Evolutionary conservation across 495 filamentous ascomycete genomes (phyloP), one percentile per base, ranked within the genome.

Genomic region (Penicillium canariense): DNA sequence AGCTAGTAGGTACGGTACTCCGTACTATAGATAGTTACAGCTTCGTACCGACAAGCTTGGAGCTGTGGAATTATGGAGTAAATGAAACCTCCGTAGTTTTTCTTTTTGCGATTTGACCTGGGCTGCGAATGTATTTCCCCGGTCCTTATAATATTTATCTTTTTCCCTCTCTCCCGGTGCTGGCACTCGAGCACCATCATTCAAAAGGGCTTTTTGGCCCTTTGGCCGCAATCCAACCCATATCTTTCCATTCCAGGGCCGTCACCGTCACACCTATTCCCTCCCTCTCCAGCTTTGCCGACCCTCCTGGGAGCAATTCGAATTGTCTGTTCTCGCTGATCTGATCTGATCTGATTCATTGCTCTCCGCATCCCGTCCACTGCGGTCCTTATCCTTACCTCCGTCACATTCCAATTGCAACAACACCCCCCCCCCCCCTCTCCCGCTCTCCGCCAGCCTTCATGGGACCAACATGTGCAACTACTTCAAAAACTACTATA

Each of bases 401-500:
- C 38, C n/a, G 20, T 42, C 38, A 12, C 20, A 39, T 14, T 22
- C n/a, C 11, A 5, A 38, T 12, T 20, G 5, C 4, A 36, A 18
- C 49, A 2, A 6, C 26, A 15, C 15, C 7, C 6, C 12, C 15
- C 8, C 28, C 25, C 20, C n/a, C 27, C 18, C 11, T 17, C 28
- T 47, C 7, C 20, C 11, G 18, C 47, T 48, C 45, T 31, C 18
- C 45, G 18, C 7, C 23, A 36, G 30, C 28, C 60, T 42, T 27
- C 42, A 60, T 58, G 58, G 56, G 51, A 48, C 61, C 71, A 79
- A 65, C 54, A 91, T 91, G 87, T 91, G 87, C 78, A 81, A 88
- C 72, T 86, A 84, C 66, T 86, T 82, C 68, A 87, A 85, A 60
- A 88, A 87, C 69, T 89, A 83, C 65, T 88, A 88, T 69, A 84